Evolutionary conservation across 495 filamentous ascomycete species (phyloP).

Genomic region (Neurospora discreta): DNA sequence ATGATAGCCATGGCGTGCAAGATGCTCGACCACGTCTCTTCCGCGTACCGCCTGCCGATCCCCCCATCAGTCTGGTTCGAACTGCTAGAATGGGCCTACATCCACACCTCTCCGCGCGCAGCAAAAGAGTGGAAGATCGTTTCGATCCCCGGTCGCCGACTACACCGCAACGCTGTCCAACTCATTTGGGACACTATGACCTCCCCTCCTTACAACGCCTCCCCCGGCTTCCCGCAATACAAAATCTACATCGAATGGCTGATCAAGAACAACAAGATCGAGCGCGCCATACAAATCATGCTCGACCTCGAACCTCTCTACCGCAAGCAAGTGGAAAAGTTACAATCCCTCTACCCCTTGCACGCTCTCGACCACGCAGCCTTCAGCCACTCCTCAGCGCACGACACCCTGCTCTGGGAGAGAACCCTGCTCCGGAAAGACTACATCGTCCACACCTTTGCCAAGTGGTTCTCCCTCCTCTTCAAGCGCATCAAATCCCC

Average conservation of each 20-base stretch:
- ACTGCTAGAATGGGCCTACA: conserved; percentile 26
- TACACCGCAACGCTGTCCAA: conserved; percentile 10
- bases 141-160: conserved; percentile 10
- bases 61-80: conserved; percentile 20
- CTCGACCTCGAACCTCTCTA: conserved; percentile 16
- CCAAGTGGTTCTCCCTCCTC: conserved; percentile 10
- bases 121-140: conserved; percentile 18
- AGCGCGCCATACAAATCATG: conserved; percentile 14
- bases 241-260: conserved; percentile 19
- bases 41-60: conserved; percentile 16
- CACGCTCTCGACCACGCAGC: conserved; percentile 4
- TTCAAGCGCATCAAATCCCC: conserved; percentile 5
- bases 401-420: not conserved
- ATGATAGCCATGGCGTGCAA: conserved; percentile 20
- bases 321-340: conserved; percentile 11
- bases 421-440: not conserved
- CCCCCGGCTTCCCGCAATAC: conserved; percentile 22
- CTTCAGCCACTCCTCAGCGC: not conserved
- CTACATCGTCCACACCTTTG: not conserved
- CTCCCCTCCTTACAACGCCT: conserved; percentile 15
- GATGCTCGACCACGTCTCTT: conserved; percentile 21
- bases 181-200: conserved; percentile 26
- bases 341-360: conserved; percentile 22
- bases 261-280: conserved; percentile 8
- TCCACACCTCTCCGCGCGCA: conserved; percentile 15